phyloP scores from a whole-genome alignment of 129 eudicot species.

The Chrysanthemum seticuspe region DNA sequence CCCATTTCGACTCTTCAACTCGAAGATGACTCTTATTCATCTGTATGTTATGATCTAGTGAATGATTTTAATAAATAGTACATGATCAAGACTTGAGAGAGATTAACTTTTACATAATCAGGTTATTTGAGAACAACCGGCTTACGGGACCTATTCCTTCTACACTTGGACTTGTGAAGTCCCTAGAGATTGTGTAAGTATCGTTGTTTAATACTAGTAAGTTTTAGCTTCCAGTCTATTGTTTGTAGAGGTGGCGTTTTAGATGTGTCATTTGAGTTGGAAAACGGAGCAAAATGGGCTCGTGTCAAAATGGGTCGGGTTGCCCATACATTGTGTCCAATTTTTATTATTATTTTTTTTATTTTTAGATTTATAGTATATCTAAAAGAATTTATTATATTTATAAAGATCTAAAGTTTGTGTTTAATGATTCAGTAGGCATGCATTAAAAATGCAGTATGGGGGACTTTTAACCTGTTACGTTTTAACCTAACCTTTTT shows the following conservation, averaged over 20 bases:
- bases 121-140: conserved; percentile 41
- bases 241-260: background rate
- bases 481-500: background rate
- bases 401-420: too few species aligned
- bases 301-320: background rate
- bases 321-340: background rate
- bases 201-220: background rate
- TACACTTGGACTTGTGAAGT: conserved; percentile 36
- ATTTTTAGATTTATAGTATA: too few species aligned
- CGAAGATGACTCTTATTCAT: conserved; percentile 54
- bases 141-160: conserved; percentile 46
- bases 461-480: background rate
- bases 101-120: conserved; percentile 15
- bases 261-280: background rate
- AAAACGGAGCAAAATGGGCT: background rate
- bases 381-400: too few species aligned
- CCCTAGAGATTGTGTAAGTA: conserved; percentile 48
- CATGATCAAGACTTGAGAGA: background rate
- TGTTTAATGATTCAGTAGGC: background rate
- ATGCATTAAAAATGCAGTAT: background rate
- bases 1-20: conserved; percentile 47
- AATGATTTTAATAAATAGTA: background rate
- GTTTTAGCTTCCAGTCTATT: background rate
- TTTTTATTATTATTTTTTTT: background rate
- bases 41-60: conserved; percentile 41